These are phyloP conservation scores for Aspergillus panamensis DNA, from an alignment of 495 filamentous ascomycete genomes.

Conservation along the genomic window DNA sequence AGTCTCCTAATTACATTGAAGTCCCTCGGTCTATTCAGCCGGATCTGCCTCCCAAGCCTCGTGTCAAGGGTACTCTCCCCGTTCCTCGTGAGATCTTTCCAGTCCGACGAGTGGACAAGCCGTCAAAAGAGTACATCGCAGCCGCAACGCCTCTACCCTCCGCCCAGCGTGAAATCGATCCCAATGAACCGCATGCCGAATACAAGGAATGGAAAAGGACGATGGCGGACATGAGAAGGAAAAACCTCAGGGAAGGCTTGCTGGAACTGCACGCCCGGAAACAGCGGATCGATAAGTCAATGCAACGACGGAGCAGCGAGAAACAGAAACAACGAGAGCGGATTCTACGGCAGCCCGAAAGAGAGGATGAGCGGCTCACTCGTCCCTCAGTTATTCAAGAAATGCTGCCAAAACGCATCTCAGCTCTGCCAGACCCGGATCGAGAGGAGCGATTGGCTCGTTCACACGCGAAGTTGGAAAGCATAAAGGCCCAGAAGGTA, in stretches of 20 bases:
- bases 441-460: conserved; percentile 42
- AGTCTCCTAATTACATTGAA: conserved; percentile 72
- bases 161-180: conserved; percentile 27
- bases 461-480: conserved; percentile 40
- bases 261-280: conserved; percentile 56
- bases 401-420: conserved; percentile 36
- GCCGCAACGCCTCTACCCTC: conserved; percentile 39
- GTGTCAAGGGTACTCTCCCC: conserved; percentile 69
- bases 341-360: conserved; percentile 47
- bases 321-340: conserved; percentile 43
- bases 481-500: conserved; percentile 35
- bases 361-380: conserved; percentile 61
- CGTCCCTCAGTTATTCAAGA: conserved; percentile 45
- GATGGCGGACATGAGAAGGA: conserved; percentile 56
- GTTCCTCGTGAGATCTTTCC: conserved; percentile 65
- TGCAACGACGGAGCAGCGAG: conserved; percentile 33
- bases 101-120: conserved; percentile 46
- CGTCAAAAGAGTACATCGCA: conserved; percentile 50
- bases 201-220: conserved; percentile 59
- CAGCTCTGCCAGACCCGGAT: conserved; percentile 45
- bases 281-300: conserved; percentile 33
- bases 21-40: conserved; percentile 56
- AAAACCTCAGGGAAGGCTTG: conserved; percentile 63
- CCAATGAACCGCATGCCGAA: conserved; percentile 41
- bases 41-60: conserved; percentile 37